Conservation (phyloP, 2,329 filamentous ascomycete genomes). For the Diaporthe capsici region DNA sequence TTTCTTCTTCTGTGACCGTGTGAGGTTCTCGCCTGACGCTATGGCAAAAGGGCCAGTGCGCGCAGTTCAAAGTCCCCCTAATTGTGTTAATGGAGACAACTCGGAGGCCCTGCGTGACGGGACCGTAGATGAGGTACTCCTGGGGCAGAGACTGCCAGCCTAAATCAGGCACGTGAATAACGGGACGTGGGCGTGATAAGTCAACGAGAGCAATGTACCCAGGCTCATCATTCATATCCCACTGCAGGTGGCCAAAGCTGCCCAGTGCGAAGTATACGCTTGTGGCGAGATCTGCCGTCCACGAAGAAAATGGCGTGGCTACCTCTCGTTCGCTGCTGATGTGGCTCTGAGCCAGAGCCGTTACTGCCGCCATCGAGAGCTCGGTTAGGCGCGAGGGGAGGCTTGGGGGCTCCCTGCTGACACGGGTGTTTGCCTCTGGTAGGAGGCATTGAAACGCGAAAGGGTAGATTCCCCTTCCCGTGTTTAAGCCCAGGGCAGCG, state of each 20-base stretch:
- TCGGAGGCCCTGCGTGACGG: neutral
- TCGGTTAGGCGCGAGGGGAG: neutral
- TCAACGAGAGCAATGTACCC: neutral
- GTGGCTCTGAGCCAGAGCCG: neutral
- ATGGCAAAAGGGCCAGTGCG: neutral
- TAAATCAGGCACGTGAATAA: neutral
- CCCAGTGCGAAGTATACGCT: neutral
- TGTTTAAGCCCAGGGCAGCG: neutral
- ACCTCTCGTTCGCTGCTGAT: neutral
- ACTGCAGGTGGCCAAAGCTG: neutral
- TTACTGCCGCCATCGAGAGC: neutral
- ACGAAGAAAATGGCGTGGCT: neutral
- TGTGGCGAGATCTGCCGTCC: neutral
- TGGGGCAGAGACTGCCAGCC: neutral
- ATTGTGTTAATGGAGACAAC: neutral
- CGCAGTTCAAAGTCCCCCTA: neutral
- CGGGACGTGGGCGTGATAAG: neutral
- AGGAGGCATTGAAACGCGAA: neutral
- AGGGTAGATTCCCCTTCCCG: neutral
- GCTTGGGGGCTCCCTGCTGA: neutral
- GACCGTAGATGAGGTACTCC: slow-evolving; percentile 3
- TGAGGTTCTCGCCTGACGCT: neutral
- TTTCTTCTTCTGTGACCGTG: neutral
- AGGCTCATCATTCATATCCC: neutral
- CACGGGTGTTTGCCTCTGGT: neutral